Base-by-base conservation (phyloP, 2,329 filamentous ascomycete genomes). In the Fusarium abutilonis region DNA sequence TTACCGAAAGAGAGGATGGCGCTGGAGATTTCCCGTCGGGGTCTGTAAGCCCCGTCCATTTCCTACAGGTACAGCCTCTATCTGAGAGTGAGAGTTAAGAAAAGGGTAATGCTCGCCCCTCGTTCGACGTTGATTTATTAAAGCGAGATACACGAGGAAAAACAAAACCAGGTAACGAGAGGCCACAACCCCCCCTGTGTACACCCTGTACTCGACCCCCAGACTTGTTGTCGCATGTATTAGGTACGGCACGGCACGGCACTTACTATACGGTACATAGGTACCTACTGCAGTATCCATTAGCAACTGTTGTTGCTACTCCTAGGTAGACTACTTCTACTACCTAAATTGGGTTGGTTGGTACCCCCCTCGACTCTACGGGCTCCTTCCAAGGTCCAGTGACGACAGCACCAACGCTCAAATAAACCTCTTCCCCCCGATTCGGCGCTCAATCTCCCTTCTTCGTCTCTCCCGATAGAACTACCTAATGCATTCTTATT, bases 401-500 rank as follows among this genome's bases (percentile, higher is more conserved):
- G 56, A 60, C 56, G 48, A 46, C 55, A 54, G 39, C 50, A 46
- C 35, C 34, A 44, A 35, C 59, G 36, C 36, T 59, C 56, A 59
- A 46, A 59, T 59, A 58, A 51, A 41, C 49, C 49, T 55, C 52
- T 15, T 45, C 47, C 39, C 39, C 53, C 61, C 50, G 38, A 54
- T 60, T 50, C 19, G 32, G 41, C 31, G 7, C 39, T 58, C 45
- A 21, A 23, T 43, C 39, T 35, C 34, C 55, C 59, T 47, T 41
- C 51, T 57, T 32, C 55, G 26, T 52, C 55, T 42, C 28, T 36
- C 40, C 34, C 14, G 31, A 28, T 60, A 53, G 48, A 53, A 26
- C 23, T 26, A 26, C 23, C 23, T 26, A 26, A 60, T 62, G 58
- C 46, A 50, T 46, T 60, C 60, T 19, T 73, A 72, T 52, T 56